Conservation (phyloP, 2,329 filamentous ascomycete genomes). For the Whalleya microplaca region DNA sequence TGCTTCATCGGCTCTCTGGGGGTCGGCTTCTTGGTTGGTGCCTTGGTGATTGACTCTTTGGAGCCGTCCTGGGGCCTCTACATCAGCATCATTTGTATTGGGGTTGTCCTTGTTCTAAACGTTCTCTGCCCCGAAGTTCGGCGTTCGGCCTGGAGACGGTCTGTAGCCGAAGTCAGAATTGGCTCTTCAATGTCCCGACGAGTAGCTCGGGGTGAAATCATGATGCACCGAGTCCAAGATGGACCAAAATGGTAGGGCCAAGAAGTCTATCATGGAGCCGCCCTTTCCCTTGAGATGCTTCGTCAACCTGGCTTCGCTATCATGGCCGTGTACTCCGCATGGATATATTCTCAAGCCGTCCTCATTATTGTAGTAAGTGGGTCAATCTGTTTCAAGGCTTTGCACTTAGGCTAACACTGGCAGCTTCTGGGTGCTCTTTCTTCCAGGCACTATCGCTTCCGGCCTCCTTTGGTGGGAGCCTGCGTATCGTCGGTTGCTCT, state of each 20-base stretch:
- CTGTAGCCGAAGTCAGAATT: constrained; percentile 65
- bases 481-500: constrained; percentile 68
- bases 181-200: constrained; percentile 57
- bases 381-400: background rate
- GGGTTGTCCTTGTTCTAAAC: constrained; percentile 68
- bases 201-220: constrained; percentile 73
- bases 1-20: constrained; percentile 74
- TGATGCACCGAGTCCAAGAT: constrained; percentile 72
- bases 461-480: constrained; percentile 67
- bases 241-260: constrained; percentile 79
- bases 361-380: constrained; percentile 63
- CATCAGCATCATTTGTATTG: constrained; percentile 69
- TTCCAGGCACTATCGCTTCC: constrained; percentile 68
- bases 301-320: constrained; percentile 74
- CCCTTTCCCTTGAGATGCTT: constrained; percentile 71
- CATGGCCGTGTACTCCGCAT: constrained; percentile 72
- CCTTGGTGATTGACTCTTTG: constrained; percentile 66
- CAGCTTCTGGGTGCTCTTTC: constrained; percentile 70
- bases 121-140: constrained; percentile 74
- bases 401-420: constrained; percentile 2
- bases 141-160: constrained; percentile 68
- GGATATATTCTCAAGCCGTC: constrained; percentile 79
- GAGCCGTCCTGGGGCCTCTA: constrained; percentile 78
- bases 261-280: constrained; percentile 72
- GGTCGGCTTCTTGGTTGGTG: constrained; percentile 73